phyloP scores from a whole-genome alignment of 768 basidiomycete genomes.

The Mrakia frigida region DNA sequence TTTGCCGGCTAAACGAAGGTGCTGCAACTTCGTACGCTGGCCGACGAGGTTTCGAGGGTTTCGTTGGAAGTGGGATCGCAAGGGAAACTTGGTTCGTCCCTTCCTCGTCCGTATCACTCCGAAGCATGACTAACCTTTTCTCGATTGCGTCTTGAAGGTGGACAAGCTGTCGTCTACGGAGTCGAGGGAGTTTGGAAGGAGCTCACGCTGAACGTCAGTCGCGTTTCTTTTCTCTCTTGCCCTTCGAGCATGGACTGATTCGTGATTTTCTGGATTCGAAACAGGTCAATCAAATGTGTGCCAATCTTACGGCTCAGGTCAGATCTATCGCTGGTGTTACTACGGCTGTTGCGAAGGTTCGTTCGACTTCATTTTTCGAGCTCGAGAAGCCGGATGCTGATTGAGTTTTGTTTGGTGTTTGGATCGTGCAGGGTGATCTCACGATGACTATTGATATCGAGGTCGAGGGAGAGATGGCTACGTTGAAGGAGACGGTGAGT shows the following conservation, averaged over 20 bases:
- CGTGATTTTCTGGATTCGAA: background rate
- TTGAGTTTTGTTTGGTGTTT: background rate
- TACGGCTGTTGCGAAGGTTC: constrained; percentile 54
- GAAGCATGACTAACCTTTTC: no score
- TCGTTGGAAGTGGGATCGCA: constrained; percentile 87
- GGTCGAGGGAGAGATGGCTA: constrained; percentile 78
- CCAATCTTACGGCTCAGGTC: constrained; percentile 71
- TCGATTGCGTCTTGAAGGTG: constrained; percentile 47
- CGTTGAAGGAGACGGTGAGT: constrained; percentile 45
- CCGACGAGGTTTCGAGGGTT: constrained; percentile 69
- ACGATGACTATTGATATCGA: constrained; percentile 72
- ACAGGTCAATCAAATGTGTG: constrained; percentile 75
- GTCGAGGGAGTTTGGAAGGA: constrained; percentile 96
- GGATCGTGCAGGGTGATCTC: constrained; percentile 44
- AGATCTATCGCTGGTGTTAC: constrained; percentile 79
- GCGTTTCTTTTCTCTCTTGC: constrained; percentile 43
- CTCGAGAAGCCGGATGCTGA: background rate
- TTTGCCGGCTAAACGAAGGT: constrained; percentile 27
- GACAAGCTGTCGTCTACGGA: constrained; percentile 84
- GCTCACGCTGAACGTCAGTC: constrained; percentile 52
- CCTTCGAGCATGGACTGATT: background rate
- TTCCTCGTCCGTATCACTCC: background rate
- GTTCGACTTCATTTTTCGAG: constrained; percentile 17
- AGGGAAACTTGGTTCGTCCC: constrained; percentile 62
- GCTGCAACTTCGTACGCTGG: constrained; percentile 40